Base-by-base conservation (phyloP, 768 basidiomycete genomes). In the Boletus reticuloceps region DNA sequence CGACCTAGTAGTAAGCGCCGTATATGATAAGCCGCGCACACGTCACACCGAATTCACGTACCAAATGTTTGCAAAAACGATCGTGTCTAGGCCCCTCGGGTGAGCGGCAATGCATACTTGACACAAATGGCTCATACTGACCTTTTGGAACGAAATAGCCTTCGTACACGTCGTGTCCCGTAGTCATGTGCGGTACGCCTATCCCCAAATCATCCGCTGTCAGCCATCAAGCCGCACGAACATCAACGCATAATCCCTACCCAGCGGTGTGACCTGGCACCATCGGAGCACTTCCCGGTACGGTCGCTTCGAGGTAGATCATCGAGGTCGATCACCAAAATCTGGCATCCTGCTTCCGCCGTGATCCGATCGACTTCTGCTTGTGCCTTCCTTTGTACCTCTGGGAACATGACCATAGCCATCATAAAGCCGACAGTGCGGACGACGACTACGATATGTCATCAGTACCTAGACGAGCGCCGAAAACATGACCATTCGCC, bases 111-210 rank as follows among this genome's bases (percentile, higher is more conserved):
- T 12, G 20, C n/a, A 25, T 17, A 17, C 14, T 16, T 4, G 11
- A 14, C n/a, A 17, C 8, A 4, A 39, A 11, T 5, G 14, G 8
- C 14, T 5, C 38, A n/a, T 39, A 16, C n/a, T 9, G 5, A 66
- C 64, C 64, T 51, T 62, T 65, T 7, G 63, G 64, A 47, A 57
- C 57, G 56, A 60, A 58, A 29, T 52, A 63, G 0, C 61, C 58
- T 22, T 62, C 31, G 36, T 64, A 62, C 20, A 59, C 49, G 49
- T 65, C 63, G 14, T 47, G 20, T 1, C 6, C 55, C 3, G 59
- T 53, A 1, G 63, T 64, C 38, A 61, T 48, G 47, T 75, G 74
- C 5, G 69, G 63, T 1, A 69, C 58, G 6, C 74, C 74, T 64
- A 14, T 14, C 10, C 8, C 38, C 10, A 8, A 11, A 39, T 10